Evolutionary conservation across 2,329 filamentous ascomycete genomes (phyloP), one percentile per base, ranked within the genome.

Genomic region (Penicillium corylophilum): DNA sequence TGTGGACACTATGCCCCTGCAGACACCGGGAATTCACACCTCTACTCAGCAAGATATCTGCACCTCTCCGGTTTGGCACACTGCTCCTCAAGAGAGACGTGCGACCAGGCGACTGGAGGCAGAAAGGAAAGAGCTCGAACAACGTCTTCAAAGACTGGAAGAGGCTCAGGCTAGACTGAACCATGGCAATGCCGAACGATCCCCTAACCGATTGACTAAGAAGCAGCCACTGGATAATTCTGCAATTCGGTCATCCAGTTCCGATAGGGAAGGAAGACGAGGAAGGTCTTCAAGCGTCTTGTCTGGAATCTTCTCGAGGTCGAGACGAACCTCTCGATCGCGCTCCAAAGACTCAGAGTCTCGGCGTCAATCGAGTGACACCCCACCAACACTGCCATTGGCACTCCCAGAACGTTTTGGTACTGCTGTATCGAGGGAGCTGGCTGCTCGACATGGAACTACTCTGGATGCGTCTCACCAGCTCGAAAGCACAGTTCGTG

Each of bases 141-240:
- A 68, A 33, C 57, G 61, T 8, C 50, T 62, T 23, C 51, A 52
- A 16, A 39, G 56, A 9, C 53, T 63, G 2, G 61, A 63, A 41
- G 58, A 59, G 28, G 48, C 53, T 16, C 61, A 63, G 31, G 22
- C 57, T 43, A 42, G 59, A 60, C 47, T 47, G 41, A 39, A 58
- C 42, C 24, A 52, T 46, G 48, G 57, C 53, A 41, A 41, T 42
- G 18, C 52, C 39, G 65, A 62, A 40, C 60, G 62, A 36, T 56
- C 57, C 15, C 54, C 66, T 28, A 67, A 66, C 2, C 68, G 69
- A 28, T 57, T 72, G 15, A 66, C 63, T 15, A 72, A 72, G 50
- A 72, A 70, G 50, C 67, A 70, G 39, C 68, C 69, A 1, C 40
- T 66, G 4, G 55, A 53, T 18, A 67, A 51, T 48, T 10, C 26